Evolutionary conservation across 768 basidiomycete species (phyloP).

Genomic region (Auriculariales sp.): DNA sequence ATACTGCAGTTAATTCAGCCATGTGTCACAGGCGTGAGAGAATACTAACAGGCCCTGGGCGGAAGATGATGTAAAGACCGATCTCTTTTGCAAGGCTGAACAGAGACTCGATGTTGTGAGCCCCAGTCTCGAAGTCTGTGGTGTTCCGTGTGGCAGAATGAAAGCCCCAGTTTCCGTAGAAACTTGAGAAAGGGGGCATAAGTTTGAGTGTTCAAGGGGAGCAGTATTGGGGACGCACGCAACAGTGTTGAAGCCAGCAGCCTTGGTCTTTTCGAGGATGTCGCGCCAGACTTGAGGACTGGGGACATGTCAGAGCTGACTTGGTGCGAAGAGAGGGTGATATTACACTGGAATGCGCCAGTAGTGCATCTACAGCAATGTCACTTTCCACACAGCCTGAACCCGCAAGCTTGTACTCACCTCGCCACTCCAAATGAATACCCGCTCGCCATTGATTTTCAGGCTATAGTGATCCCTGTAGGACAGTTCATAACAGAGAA

Average conservation of each 20-base stretch:
- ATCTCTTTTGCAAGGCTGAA: background rate
- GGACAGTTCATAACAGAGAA: background rate
- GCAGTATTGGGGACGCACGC: too few species aligned
- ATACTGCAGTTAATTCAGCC: too few species aligned
- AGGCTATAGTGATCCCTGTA: background rate
- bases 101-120: background rate
- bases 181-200: too few species aligned
- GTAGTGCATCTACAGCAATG: background rate
- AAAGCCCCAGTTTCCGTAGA: constrained; percentile 45
- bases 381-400: background rate
- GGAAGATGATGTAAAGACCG: background rate
- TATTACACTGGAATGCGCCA: background rate
- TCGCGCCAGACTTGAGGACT: constrained; percentile 36
- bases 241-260: constrained; percentile 47
- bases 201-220: too few species aligned
- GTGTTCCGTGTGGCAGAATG: constrained; percentile 30
- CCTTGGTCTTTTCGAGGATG: constrained; percentile 46
- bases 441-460: background rate
- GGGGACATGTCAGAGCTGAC: background rate
- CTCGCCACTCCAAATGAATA: background rate
- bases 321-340: background rate
- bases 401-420: background rate
- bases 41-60: background rate
- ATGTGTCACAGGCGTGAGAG: too few species aligned
- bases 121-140: constrained; percentile 26